phyloP scores from a whole-genome alignment of 345 rosid species.

The Rubroshorea leprosula region DNA sequence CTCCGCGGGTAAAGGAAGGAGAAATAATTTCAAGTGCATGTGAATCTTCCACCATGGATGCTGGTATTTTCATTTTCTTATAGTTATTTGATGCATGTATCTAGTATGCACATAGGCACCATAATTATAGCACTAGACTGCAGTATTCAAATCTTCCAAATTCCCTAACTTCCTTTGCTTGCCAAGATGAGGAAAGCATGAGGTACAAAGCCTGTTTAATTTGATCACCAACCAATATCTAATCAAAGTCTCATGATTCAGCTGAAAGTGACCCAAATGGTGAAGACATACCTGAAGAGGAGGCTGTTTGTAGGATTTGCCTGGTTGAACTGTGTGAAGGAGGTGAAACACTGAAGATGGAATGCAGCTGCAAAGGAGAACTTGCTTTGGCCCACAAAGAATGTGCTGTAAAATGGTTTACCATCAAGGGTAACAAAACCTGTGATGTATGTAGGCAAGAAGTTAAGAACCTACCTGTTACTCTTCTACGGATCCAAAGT shows the following conservation, averaged over 20 bases:
- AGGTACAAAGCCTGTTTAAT: too few relatives aligned
- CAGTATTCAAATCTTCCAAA: too few relatives aligned
- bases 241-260: conserved; percentile 23
- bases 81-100: too few relatives aligned
- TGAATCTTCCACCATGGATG: conserved; percentile 36
- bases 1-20: conserved; percentile 73
- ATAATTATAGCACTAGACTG: too few relatives aligned
- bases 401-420: conserved; percentile 94
- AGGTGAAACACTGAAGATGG: conserved; percentile 95
- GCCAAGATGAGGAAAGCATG: too few relatives aligned
- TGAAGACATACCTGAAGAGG: conserved; percentile 90
- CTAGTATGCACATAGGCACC: too few relatives aligned
- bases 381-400: conserved; percentile 92
- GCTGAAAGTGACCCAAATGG: conserved; percentile 54
- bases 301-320: conserved; percentile 95
- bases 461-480: conserved; percentile 80
- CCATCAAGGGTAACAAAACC: conserved; percentile 83
- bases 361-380: conserved; percentile 98
- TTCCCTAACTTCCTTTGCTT: too few relatives aligned
- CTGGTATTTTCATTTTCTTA: conserved; percentile 29
- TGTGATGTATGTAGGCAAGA: conserved; percentile 92
- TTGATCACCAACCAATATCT: conserved; percentile 9
- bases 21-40: conserved; percentile 26
- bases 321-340: conserved; percentile 84
- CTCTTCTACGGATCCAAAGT: conserved; percentile 72